Evolutionary conservation across 2,329 filamentous ascomycete species (phyloP), one percentile per base, ranked within the genome.

Genomic region (Bertia moriformis): DNA sequence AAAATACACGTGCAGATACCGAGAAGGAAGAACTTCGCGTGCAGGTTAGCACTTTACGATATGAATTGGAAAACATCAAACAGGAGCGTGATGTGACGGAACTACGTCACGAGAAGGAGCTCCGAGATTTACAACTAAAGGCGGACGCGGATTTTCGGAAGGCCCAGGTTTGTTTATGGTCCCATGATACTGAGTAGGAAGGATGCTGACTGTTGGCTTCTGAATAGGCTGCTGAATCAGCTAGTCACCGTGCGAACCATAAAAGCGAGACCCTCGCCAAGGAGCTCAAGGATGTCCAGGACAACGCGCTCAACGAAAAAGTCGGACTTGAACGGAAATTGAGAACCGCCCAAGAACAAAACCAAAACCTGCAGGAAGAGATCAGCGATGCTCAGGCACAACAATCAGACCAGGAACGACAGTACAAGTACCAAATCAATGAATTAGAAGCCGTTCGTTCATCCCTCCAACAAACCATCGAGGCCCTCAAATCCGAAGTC

Each of bases 11-110:
- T n/a, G 10, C 15, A 35, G 32, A 35, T 35, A 17, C 32, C 12
- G 32, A 35, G 32, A 77, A 77, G 45, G 74, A 80, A 45, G 72
- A 77, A 40, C 55, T 79, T n/a, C 71, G 74, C 40, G 71, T 75
- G 3, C 70, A 76, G 52, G 57, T 79, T 37, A 77, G 73, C 45
- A 69, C 71, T 0, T 55, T 78, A 20, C 69, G 68, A 45, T 80
- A 78, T 56, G 75, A 80, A 46, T 51, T 79, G 35, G 71, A 77
- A 42, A 71, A 73, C 24, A 53, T 76, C 29, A 76, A 72, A 45
- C 73, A 78, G 46, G 74, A 79, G 46, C 66, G 70, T 42, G 72
- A 77, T 19, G 54, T 78, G 44, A 56, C 64, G 42, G 60, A 61
- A 15, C 52, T 79, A 18, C 68, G 69, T 39, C 71, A 77, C 46